Evolutionary conservation across 2,329 filamentous ascomycete genomes (phyloP).

Genomic region (Sordariomycetes sp.): DNA sequence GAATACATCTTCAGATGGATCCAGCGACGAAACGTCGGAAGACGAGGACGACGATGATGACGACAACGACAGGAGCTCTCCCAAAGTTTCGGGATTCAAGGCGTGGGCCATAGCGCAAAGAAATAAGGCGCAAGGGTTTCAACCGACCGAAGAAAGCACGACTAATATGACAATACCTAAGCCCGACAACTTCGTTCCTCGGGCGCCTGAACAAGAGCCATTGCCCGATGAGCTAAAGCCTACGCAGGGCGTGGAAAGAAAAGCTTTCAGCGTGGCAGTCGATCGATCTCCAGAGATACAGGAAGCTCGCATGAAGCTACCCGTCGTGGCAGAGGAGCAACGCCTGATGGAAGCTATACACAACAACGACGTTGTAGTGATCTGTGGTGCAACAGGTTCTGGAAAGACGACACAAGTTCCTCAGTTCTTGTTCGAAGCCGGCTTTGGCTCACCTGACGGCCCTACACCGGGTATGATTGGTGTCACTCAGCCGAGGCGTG

Average conservation of each 20-base stretch:
- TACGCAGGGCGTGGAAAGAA: constrained; percentile 52
- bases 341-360: constrained; percentile 97
- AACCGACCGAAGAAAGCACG: constrained; percentile 33
- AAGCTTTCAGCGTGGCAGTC: constrained; percentile 68
- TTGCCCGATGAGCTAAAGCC: constrained; percentile 57
- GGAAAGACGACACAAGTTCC: constrained; percentile 97
- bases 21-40: constrained; percentile 13
- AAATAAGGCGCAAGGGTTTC: constrained; percentile 69
- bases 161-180: constrained; percentile 42
- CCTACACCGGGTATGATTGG: constrained; percentile 88
- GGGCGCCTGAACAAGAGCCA: constrained; percentile 61
- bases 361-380: constrained; percentile 79
- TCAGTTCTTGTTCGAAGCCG: constrained; percentile 90
- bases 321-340: constrained; percentile 91
- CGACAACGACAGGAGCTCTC: constrained; percentile 15
- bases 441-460: constrained; percentile 71
- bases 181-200: constrained; percentile 54
- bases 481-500: constrained; percentile 87
- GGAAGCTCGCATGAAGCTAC: constrained; percentile 66
- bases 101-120: constrained; percentile 82
- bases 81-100: constrained; percentile 62
- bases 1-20: constrained; percentile 5
- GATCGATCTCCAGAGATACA: constrained; percentile 66
- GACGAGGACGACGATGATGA: constrained; percentile 19
- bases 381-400: constrained; percentile 92